Evolutionary conservation across 345 rosid species (phyloP).

Genomic region (Camelina laxa): DNA sequence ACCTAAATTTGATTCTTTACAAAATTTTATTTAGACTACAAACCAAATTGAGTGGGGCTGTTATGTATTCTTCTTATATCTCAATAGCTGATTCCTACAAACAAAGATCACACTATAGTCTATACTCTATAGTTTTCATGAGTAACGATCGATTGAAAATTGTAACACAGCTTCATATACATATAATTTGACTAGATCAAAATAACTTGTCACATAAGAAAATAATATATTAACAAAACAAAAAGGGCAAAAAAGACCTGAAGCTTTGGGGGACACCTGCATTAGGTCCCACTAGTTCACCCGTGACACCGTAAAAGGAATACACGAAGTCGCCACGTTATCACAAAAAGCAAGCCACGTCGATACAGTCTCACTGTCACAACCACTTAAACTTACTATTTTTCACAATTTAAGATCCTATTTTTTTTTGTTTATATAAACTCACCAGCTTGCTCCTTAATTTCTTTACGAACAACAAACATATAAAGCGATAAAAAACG

Average conservation of each 20-base stretch:
- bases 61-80: not conserved
- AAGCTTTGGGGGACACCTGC: slow-evolving; percentile 26
- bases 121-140: not conserved
- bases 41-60: no score
- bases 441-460: slow-evolving; percentile 22
- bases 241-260: slow-evolving; percentile 42
- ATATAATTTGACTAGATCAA: slow-evolving; percentile 1
- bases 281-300: slow-evolving; percentile 49
- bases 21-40: no score
- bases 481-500: slow-evolving; percentile 11
- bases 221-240: not conserved
- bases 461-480: slow-evolving; percentile 39
- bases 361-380: slow-evolving; percentile 36
- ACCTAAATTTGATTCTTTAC: not conserved
- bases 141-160: not conserved
- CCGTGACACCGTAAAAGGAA: slow-evolving; percentile 45
- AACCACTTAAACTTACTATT: slow-evolving; percentile 24
- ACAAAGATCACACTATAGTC: not conserved
- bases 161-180: not conserved
- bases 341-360: slow-evolving; percentile 42
- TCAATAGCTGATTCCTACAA: not conserved
- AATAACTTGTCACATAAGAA: slow-evolving; percentile 46
- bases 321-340: slow-evolving; percentile 46
- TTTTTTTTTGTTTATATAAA: slow-evolving; percentile 37
- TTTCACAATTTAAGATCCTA: not conserved